Evolutionary conservation across 2,329 filamentous ascomycete genomes (phyloP).

Genomic region (Cladophialophora carrionii): DNA sequence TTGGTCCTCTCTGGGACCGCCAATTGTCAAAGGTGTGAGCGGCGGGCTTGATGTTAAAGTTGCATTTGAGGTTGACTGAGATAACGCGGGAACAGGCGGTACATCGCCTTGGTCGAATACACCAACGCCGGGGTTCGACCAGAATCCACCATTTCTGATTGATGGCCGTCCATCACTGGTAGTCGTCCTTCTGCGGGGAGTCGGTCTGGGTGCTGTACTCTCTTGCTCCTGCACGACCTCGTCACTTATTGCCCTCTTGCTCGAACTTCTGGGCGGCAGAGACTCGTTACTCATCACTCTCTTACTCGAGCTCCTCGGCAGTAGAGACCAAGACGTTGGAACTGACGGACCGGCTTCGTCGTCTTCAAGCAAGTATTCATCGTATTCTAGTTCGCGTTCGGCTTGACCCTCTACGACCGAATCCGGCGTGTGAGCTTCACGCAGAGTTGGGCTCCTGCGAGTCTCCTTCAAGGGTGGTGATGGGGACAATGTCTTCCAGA

Average conservation of each 20-base stretch:
- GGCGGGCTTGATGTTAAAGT: slow-evolving; percentile 25
- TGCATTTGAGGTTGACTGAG: slow-evolving; percentile 21
- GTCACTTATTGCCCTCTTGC: slow-evolving; percentile 1
- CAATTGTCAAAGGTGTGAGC: slow-evolving; percentile 23
- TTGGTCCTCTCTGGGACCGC: slow-evolving; percentile 32
- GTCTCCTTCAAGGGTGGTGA: slow-evolving; percentile 5
- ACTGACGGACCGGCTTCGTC: slow-evolving; percentile 13
- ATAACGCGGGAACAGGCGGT: slow-evolving; percentile 20
- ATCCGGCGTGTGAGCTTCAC: background rate
- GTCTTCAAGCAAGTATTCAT: slow-evolving; percentile 8
- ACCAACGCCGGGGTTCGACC: slow-evolving; percentile 9
- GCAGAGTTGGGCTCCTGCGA: background rate
- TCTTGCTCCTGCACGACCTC: background rate
- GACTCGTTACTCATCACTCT: slow-evolving; percentile 2
- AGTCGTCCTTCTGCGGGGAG: slow-evolving; percentile 8
- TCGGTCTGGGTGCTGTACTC: background rate
- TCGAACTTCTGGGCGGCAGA: background rate
- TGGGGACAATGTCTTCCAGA: slow-evolving; percentile 8
- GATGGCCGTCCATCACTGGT: slow-evolving; percentile 11
- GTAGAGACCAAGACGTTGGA: slow-evolving; percentile 13
- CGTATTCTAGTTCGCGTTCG: background rate
- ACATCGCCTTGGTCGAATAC: slow-evolving; percentile 10
- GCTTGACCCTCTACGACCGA: background rate
- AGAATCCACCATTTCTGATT: slow-evolving; percentile 24
- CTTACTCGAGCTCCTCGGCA: slow-evolving; percentile 27